These are phyloP conservation scores for Ensete ventricosum DNA, from an alignment of 176 grass and related monocot species.

Conservation along the genomic window DNA sequence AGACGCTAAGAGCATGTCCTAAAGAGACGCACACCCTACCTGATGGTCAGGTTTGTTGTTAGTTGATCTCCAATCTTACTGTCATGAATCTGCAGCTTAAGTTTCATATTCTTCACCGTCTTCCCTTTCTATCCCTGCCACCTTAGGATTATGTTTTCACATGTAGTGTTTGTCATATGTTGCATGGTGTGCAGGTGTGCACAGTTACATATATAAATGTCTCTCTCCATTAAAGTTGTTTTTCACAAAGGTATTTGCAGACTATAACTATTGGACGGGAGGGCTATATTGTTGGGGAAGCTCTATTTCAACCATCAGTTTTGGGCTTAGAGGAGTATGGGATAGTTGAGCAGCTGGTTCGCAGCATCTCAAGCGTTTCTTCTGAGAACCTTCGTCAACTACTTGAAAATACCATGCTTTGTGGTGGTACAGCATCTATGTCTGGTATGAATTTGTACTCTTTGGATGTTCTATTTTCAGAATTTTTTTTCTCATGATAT, in stretches of 20 bases:
- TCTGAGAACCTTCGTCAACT: slow-evolving; percentile 86
- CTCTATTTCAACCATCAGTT: slow-evolving; percentile 84
- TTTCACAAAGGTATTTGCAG: slow-evolving; percentile 33
- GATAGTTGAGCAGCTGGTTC: slow-evolving; percentile 78
- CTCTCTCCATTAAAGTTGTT: not conserved
- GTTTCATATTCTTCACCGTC: not conserved
- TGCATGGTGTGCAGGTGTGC: no score
- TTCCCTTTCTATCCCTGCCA: not conserved
- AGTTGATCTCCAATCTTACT: slow-evolving; percentile 5
- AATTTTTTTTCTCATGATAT: slow-evolving; percentile 8
- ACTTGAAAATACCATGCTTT: slow-evolving; percentile 89
- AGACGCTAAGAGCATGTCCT: slow-evolving; percentile 43
- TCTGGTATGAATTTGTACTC: slow-evolving; percentile 32
- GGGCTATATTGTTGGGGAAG: slow-evolving; percentile 79
- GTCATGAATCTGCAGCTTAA: not conserved
- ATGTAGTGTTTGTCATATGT: no score
- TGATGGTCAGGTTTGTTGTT: slow-evolving; percentile 78
- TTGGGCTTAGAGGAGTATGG: slow-evolving; percentile 93
- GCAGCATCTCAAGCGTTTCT: slow-evolving; percentile 68
- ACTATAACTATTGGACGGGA: slow-evolving; percentile 77
- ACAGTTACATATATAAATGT: no score
- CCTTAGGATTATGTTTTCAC: no score
- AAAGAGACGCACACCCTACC: slow-evolving; percentile 82
- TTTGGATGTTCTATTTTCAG: slow-evolving; percentile 1
- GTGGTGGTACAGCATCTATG: slow-evolving; percentile 78